Conservation (phyloP, 106 monocot species). For the Cymbidium sinense region DNA sequence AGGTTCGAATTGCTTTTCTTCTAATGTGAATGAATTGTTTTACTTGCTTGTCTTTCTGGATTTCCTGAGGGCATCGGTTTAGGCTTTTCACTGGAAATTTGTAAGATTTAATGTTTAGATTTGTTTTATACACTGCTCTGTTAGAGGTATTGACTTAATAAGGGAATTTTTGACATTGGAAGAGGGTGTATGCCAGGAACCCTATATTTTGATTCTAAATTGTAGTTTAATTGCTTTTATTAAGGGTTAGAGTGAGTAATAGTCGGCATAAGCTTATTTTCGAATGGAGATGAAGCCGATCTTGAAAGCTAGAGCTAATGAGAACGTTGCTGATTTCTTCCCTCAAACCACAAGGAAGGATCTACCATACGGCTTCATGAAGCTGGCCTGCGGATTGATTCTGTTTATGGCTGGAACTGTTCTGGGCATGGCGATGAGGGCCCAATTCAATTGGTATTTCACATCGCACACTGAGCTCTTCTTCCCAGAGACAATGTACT, state of each 20-base stretch:
- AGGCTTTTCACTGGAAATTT: neutral
- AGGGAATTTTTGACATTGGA: neutral
- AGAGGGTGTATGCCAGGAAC: neutral
- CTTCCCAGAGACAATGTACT: conserved; percentile 32
- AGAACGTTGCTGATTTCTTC: conserved; percentile 5
- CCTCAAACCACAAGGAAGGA: conserved; percentile 25
- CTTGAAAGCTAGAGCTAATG: conserved; percentile 11
- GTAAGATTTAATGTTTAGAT: neutral
- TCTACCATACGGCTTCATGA: conserved; percentile 25
- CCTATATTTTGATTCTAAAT: neutral
- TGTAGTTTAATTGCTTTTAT: neutral
- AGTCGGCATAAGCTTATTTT: neutral
- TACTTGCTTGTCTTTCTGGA: neutral
- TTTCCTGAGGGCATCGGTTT: neutral
- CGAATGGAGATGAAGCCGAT: conserved; percentile 11
- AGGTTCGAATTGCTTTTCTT: neutral
- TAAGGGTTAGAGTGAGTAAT: neutral
- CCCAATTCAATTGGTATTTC: conserved; percentile 45
- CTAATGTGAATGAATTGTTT: neutral
- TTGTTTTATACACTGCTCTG: neutral
- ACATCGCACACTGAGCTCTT: conserved; percentile 36
- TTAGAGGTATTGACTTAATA: neutral
- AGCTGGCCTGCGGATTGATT: conserved; percentile 27
- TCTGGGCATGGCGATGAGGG: conserved; percentile 44
- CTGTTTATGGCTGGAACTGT: conserved; percentile 63